A percentile compares a stretch with the other conserved stretches of the same genome.
phyloP scores from a whole-genome alignment of 768 basidiomycete genomes.

The Amanita pallidorosea region DNA sequence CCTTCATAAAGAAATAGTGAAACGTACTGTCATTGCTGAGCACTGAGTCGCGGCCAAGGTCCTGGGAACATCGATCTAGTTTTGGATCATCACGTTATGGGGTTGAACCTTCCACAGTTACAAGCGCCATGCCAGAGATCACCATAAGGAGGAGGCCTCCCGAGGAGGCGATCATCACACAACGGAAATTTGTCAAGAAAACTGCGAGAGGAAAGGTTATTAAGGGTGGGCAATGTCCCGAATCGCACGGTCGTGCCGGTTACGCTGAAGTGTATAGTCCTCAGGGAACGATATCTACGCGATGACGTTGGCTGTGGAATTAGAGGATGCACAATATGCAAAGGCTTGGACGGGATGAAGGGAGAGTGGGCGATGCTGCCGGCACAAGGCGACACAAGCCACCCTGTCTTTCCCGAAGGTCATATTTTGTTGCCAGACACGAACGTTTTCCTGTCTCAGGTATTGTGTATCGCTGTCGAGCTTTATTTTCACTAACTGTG shows the following conservation, averaged over 20 bases:
- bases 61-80: no score
- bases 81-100: not conserved
- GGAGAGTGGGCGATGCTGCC: conserved; percentile 30
- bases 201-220: conserved; percentile 89
- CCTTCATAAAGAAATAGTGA: no score
- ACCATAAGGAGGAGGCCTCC: conserved; percentile 63
- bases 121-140: conserved; percentile 30
- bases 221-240: conserved; percentile 50
- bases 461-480: conserved; percentile 15
- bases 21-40: no score
- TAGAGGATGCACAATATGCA: conserved; percentile 55
- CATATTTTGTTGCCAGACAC: conserved; percentile 91
- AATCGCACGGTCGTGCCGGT: not conserved
- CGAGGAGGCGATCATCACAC: conserved; percentile 64
- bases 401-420: conserved; percentile 48
- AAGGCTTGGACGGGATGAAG: conserved; percentile 5
- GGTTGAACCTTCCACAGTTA: not conserved
- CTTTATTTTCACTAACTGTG: conserved; percentile 3
- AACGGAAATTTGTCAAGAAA: conserved; percentile 94
- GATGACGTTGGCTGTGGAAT: conserved; percentile 89
- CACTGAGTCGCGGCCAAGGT: no score
- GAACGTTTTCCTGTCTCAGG: conserved; percentile 89
- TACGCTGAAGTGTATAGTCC: conserved; percentile 36
- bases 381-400: conserved; percentile 40
- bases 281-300: conserved; percentile 89